phyloP scores from a whole-genome alignment of 2,329 filamentous ascomycete species.

The Scedosporium aurantiacum region DNA sequence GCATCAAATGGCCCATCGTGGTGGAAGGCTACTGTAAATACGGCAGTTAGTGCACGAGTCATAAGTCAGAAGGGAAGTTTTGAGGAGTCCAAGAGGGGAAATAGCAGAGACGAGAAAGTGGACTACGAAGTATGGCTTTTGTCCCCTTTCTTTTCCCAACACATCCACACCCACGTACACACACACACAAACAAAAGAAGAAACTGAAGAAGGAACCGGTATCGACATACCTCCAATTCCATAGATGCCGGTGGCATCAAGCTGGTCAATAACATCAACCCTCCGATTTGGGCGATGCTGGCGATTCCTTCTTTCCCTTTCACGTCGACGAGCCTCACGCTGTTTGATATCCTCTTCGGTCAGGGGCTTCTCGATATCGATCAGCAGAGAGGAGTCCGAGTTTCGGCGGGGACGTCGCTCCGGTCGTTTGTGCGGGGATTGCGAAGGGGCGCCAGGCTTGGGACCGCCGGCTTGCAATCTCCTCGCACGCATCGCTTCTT shows the following conservation, averaged over 20 bases:
- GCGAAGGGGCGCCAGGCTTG: conserved; percentile 20
- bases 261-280: conserved; percentile 88
- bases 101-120: not conserved
- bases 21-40: conserved; percentile 64
- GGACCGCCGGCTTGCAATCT: conserved; percentile 21
- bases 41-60: conserved; percentile 9
- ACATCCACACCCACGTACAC: too few relatives aligned
- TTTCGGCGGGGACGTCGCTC: conserved; percentile 56
- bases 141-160: too few relatives aligned
- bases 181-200: too few relatives aligned
- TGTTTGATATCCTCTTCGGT: conserved; percentile 47
- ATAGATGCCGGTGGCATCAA: conserved; percentile 94
- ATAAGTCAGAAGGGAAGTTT: not conserved
- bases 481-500: conserved; percentile 48
- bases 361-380: conserved; percentile 44
- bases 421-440: conserved; percentile 27
- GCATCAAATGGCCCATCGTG: conserved; percentile 97
- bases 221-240: conserved; percentile 71
- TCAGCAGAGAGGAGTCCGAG: conserved; percentile 64
- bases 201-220: not conserved
- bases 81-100: not conserved
- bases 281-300: conserved; percentile 36
- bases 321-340: conserved; percentile 38
- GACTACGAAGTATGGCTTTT: too few relatives aligned
- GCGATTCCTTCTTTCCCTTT: conserved; percentile 38